phyloP scores from a whole-genome alignment of 495 filamentous ascomycete species.

The Daldinia decipiens region DNA sequence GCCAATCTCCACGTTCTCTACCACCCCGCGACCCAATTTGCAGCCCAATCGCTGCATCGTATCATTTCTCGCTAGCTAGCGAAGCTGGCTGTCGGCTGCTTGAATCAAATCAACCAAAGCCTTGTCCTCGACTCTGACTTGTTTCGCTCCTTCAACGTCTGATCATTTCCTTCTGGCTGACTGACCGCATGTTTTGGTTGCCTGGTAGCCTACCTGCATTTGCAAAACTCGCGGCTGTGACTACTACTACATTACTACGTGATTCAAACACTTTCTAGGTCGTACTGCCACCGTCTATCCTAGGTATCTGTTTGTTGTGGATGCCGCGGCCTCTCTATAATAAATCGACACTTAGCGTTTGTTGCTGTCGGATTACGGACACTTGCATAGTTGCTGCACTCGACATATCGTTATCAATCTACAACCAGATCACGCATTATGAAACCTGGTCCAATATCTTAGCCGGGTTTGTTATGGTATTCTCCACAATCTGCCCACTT shows the following conservation, averaged over 20 bases:
- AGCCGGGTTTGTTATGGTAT: slow-evolving; percentile 35
- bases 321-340: slow-evolving; percentile 6
- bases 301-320: slow-evolving; percentile 10
- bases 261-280: slow-evolving; percentile 21
- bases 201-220: slow-evolving; percentile 17
- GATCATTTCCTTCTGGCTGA: slow-evolving; percentile 33
- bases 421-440: slow-evolving; percentile 34
- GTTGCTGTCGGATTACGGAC: slow-evolving; percentile 9
- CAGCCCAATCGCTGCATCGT: slow-evolving; percentile 33
- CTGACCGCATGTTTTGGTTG: slow-evolving; percentile 31
- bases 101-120: slow-evolving; percentile 28
- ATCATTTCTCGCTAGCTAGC: slow-evolving; percentile 19
- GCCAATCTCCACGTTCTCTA: slow-evolving; percentile 29
- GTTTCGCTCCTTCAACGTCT: slow-evolving; percentile 15
- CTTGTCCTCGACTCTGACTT: slow-evolving; percentile 2
- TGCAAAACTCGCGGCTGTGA: slow-evolving; percentile 3
- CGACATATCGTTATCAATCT: slow-evolving; percentile 21
- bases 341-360: slow-evolving; percentile 26
- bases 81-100: slow-evolving; percentile 20
- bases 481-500: slow-evolving; percentile 46
- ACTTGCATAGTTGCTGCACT: slow-evolving; percentile 17
- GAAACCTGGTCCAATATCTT: slow-evolving; percentile 27
- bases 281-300: slow-evolving; percentile 4
- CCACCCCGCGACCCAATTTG: slow-evolving; percentile 22
- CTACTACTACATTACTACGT: slow-evolving; percentile 13